Conservation (phyloP, 2,329 filamentous ascomycete genomes). For the Orbilia quercus region DNA sequence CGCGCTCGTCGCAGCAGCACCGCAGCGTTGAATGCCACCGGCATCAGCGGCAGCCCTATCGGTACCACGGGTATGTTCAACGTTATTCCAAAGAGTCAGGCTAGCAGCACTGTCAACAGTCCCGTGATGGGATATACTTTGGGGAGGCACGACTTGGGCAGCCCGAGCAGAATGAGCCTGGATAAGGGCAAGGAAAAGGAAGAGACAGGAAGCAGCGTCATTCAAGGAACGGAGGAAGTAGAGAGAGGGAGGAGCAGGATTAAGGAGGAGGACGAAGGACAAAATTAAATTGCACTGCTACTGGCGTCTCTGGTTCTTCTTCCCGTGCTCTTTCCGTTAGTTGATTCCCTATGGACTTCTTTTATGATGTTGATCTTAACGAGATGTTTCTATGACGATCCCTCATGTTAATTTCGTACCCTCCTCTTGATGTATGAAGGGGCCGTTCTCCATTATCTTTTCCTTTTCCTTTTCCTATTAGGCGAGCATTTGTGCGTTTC, state of each 20-base stretch:
- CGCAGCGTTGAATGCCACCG: conserved; percentile 21
- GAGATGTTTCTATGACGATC: too few species aligned
- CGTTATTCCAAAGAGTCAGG: conserved; percentile 53
- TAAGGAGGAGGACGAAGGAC: conserved; percentile 1
- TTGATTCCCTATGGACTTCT: not conserved
- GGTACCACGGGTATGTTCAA: conserved; percentile 47
- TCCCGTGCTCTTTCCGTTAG: not conserved
- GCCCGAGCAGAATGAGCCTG: conserved; percentile 43
- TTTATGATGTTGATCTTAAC: too few species aligned
- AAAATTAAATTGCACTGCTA: not conserved
- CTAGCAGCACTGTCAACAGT: conserved; percentile 48
- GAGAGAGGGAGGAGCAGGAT: conserved; percentile 9
- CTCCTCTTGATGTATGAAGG: too few species aligned
- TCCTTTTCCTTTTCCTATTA: not conserved
- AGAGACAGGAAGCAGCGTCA: conserved; percentile 12
- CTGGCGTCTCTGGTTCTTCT: not conserved
- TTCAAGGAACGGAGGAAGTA: conserved; percentile 31
- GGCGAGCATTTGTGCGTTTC: not conserved
- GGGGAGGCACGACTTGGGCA: conserved; percentile 35
- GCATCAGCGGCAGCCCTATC: conserved; percentile 36
- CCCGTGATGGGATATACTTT: conserved; percentile 43
- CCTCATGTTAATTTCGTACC: too few species aligned
- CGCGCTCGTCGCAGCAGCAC: conserved; percentile 46
- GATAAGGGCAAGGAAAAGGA: conserved; percentile 45
- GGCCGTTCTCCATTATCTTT: not conserved